phyloP scores from a whole-genome alignment of 2,329 filamentous ascomycete species.

The Botryotinia convoluta region DNA sequence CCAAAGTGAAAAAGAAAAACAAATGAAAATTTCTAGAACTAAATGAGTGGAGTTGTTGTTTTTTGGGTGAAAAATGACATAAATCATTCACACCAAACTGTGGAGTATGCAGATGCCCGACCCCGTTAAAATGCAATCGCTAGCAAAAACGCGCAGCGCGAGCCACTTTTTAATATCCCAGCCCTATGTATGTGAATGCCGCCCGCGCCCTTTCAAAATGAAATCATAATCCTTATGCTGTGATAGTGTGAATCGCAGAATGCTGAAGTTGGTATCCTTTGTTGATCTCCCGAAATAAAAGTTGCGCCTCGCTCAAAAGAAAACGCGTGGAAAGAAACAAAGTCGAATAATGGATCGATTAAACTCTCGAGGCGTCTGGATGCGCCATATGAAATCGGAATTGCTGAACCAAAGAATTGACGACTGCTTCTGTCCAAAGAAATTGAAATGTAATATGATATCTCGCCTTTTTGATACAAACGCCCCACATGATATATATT shows the following conservation, averaged over 20 bases:
- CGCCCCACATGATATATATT: conserved; percentile 17
- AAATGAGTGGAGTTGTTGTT: conserved; percentile 7
- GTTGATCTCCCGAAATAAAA: conserved; percentile 1
- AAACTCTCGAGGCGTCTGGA: conserved; percentile 9
- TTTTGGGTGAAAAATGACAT: background rate
- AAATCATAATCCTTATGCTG: conserved; percentile 21
- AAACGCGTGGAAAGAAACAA: conserved; percentile 3
- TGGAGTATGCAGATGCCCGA: background rate
- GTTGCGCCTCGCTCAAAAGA: conserved; percentile 1
- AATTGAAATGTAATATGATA: conserved; percentile 4
- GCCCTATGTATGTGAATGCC: conserved; percentile 34
- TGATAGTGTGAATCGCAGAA: conserved; percentile 15
- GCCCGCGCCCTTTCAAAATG: conserved; percentile 22
- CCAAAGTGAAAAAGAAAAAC: background rate
- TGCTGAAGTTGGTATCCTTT: conserved; percentile 3
- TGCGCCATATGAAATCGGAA: conserved; percentile 25
- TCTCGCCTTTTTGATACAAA: conserved; percentile 11
- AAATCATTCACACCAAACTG: background rate
- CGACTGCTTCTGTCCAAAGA: conserved; percentile 12
- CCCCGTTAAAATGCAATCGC: conserved; percentile 2
- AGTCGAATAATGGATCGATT: background rate
- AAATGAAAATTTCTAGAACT: background rate
- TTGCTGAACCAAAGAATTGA: conserved; percentile 15
- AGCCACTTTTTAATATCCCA: conserved; percentile 38
- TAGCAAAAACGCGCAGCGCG: conserved; percentile 33